A percentile compares a stretch with the other conserved stretches of the same genome.
phyloP scores from a whole-genome alignment of 2,329 filamentous ascomycete genomes.

The Dactylellina haptotyla region DNA sequence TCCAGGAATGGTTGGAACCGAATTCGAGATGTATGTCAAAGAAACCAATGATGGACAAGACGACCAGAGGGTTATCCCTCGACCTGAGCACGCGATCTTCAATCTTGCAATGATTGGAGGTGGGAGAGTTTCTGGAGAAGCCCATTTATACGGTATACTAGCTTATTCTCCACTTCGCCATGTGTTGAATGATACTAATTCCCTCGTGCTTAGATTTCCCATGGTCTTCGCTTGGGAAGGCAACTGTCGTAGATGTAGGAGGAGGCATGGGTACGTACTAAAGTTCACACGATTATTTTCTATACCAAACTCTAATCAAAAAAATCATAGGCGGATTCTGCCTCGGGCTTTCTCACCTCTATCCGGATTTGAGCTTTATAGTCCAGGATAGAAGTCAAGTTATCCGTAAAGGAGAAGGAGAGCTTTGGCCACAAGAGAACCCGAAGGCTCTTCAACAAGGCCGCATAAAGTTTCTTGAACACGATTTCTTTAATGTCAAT shows the following conservation, averaged over 20 bases:
- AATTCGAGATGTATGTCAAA: slow-evolving; percentile 53
- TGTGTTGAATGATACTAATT: neutral
- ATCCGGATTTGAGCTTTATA: slow-evolving; percentile 60
- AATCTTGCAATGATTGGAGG: slow-evolving; percentile 59
- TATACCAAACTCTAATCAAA: neutral
- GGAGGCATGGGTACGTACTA: slow-evolving; percentile 58
- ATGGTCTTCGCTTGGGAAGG: slow-evolving; percentile 56
- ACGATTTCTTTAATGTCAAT: slow-evolving; percentile 58
- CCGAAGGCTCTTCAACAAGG: slow-evolving; percentile 49
- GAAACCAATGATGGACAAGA: slow-evolving; percentile 20
- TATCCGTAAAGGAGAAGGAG: slow-evolving; percentile 54
- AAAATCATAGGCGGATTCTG: slow-evolving; percentile 56
- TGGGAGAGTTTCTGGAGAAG: slow-evolving; percentile 57
- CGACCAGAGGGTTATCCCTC: slow-evolving; percentile 33
- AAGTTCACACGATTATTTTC: neutral
- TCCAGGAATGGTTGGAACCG: slow-evolving; percentile 55
- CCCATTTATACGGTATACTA: slow-evolving; percentile 58
- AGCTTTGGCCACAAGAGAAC: slow-evolving; percentile 59
- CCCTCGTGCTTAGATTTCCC: slow-evolving; percentile 57
- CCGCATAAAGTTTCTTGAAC: slow-evolving; percentile 36
- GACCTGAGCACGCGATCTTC: slow-evolving; percentile 58
- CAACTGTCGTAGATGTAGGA: slow-evolving; percentile 59
- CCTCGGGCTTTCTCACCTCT: slow-evolving; percentile 59
- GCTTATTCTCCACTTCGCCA: neutral
- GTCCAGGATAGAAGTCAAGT: slow-evolving; percentile 61